Evolutionary conservation across 164 flowering plant species (phyloP), one percentile per base, ranked within the genome.

Genomic region (Umbellularia californica): DNA sequence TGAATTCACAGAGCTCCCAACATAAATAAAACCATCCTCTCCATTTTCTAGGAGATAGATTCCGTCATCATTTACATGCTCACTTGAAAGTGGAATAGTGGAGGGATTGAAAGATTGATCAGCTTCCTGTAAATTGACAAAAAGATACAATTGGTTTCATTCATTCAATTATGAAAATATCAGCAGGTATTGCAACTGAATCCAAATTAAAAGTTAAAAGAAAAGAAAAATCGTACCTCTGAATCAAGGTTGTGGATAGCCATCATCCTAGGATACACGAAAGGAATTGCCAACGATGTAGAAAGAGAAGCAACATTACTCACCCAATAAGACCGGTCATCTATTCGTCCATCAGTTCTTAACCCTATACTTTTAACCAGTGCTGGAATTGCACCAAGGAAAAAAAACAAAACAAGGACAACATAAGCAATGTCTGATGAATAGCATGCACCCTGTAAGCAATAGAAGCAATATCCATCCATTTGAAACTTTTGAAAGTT

Each of bases 1-100:
- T 24, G 90, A 74, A 79, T 86, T 77, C 25, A 83, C 98, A 3
- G 82, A 82, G 78, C 75, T 87, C 70, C 99, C 99, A 75, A 93
- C 77, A 81, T 88, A 95, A 70, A 95, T 82, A 58, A 93, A 80
- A 82, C 92, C 85, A 82, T 93, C 97, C 69, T 89, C 90, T 52
- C 99, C 99, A 81, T 86, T 95, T 85, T 95, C 99, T 25, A 95
- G 90, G 80, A 95, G 91, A 83, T 86, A 95, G 20, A 95, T 85
- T 72, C 99, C 98, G 1, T 91, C 85, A 35, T 93, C 97, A 74
- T 79, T 83, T 52, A 93, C 75, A 77, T 92, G 92, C 79, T 95
- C 99, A 82, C 97, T 93, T 17, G 95, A 90, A 72, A 92, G 96
- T 23, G 98, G 94, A 78, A 91, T 68, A 41, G 84, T 9, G 19